Conservation (phyloP, 352 stramenopile species). For the Globisporangium iwayamae region DNA sequence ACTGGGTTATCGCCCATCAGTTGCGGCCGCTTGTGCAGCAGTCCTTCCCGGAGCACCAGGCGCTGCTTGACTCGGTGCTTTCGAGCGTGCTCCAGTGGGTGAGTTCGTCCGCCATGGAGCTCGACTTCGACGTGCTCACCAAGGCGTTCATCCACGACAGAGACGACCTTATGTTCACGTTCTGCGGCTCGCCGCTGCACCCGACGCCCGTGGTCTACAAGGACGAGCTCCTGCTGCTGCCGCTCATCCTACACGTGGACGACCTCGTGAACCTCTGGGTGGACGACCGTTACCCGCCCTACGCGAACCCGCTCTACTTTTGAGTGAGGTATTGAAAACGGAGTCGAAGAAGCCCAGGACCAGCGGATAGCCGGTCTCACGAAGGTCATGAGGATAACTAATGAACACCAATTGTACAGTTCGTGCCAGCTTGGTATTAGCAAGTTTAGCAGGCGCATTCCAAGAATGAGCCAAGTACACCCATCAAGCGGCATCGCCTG, state of each 20-base stretch:
- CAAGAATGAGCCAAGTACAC: neutral
- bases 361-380: no score
- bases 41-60: constrained; percentile 53
- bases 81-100: constrained; percentile 37
- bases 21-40: constrained; percentile 36
- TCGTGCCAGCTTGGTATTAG: neutral
- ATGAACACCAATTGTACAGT: neutral
- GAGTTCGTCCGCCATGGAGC: constrained; percentile 37
- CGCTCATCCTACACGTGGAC: constrained; percentile 63
- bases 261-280: constrained; percentile 75
- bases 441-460: neutral
- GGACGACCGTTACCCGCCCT: constrained; percentile 63
- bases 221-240: constrained; percentile 53
- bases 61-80: constrained; percentile 52
- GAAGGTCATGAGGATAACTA: no score
- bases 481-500: neutral
- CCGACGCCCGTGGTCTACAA: constrained; percentile 51
- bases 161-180: constrained; percentile 50
- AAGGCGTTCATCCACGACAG: constrained; percentile 57
- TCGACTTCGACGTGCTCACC: constrained; percentile 60
- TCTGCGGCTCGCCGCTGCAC: constrained; percentile 47
- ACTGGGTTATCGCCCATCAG: constrained; percentile 34
- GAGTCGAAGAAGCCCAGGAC: no score
- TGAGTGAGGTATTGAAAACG: constrained; percentile 13
- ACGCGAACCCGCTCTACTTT: constrained; percentile 70